phyloP scores from a whole-genome alignment of 1,139 yeast species.

The Kurtzmaniella natalensis region DNA sequence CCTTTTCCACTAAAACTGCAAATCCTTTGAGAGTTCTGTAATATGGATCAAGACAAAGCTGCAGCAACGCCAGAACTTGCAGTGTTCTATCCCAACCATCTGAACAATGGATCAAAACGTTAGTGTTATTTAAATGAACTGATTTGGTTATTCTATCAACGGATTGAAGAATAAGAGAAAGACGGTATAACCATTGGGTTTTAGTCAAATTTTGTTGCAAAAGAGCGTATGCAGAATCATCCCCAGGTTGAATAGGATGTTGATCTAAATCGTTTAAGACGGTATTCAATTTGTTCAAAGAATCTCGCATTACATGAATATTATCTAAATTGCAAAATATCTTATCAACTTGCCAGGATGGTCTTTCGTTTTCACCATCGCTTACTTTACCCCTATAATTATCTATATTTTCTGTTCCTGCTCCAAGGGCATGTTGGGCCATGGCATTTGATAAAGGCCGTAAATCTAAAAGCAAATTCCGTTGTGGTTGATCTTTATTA shows the following conservation, averaged over 20 bases:
- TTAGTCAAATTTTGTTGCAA: slow-evolving; percentile 49
- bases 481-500: slow-evolving; percentile 38
- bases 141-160: slow-evolving; percentile 77
- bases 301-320: slow-evolving; percentile 91
- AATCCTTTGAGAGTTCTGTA: slow-evolving; percentile 86
- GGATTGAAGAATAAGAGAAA: slow-evolving; percentile 65
- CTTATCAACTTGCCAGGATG: slow-evolving; percentile 40
- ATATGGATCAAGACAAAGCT: slow-evolving; percentile 85
- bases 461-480: slow-evolving; percentile 81
- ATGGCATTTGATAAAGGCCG: slow-evolving; percentile 91
- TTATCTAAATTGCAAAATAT: slow-evolving; percentile 89
- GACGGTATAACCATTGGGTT: slow-evolving; percentile 77
- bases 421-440: slow-evolving; percentile 96
- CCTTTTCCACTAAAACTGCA: slow-evolving; percentile 81
- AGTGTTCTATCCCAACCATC: slow-evolving; percentile 99
- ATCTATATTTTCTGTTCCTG: slow-evolving; percentile 93
- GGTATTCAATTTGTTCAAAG: slow-evolving; percentile 59
- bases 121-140: slow-evolving; percentile 75
- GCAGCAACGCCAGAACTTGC: slow-evolving; percentile 79
- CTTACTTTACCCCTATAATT: slow-evolving; percentile 49
- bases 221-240: slow-evolving; percentile 27
- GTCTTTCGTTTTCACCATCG: slow-evolving; percentile 1
- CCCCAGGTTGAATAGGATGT: slow-evolving; percentile 23
- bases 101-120: slow-evolving; percentile 85
- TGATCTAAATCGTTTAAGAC: slow-evolving; percentile 68